A percentile compares a stretch with the other conserved stretches of the same genome.
phyloP scores from a whole-genome alignment of 139 green algal species.

The Picochlorum sp. region DNA sequence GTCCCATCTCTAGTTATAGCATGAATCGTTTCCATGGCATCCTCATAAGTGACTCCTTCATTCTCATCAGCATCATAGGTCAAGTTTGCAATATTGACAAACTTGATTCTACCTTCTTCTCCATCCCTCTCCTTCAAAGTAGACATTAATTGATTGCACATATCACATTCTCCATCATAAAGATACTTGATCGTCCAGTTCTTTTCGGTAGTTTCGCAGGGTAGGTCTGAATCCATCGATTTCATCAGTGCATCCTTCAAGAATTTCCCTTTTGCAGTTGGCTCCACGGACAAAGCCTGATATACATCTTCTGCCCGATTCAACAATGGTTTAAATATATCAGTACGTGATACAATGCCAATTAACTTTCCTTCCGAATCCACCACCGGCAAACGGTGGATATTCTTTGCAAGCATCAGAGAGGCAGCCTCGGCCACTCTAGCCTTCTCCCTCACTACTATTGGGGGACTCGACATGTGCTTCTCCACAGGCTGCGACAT shows the following conservation, averaged over 20 bases:
- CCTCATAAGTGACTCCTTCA: slow-evolving; percentile 36
- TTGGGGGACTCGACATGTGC: slow-evolving; percentile 51
- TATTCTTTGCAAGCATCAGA: slow-evolving; percentile 53
- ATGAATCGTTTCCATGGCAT: slow-evolving; percentile 69
- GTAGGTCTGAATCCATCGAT: slow-evolving; percentile 3
- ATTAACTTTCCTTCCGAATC: slow-evolving; percentile 28
- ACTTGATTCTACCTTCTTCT: slow-evolving; percentile 8
- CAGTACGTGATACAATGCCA: slow-evolving; percentile 40
- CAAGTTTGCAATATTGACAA: slow-evolving; percentile 12
- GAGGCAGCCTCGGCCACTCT: slow-evolving; percentile 39
- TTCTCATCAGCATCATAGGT: slow-evolving; percentile 30
- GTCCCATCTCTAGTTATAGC: slow-evolving; percentile 46
- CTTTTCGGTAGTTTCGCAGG: not conserved
- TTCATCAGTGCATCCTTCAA: not conserved
- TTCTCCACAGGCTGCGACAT: slow-evolving; percentile 33
- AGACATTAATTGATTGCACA: slow-evolving; percentile 46
- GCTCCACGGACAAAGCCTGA: slow-evolving; percentile 19
- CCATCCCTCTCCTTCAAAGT: slow-evolving; percentile 41
- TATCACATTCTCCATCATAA: slow-evolving; percentile 59
- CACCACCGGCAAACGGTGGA: slow-evolving; percentile 57
- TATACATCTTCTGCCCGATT: slow-evolving; percentile 31
- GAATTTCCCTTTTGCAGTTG: not conserved
- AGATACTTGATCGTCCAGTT: slow-evolving; percentile 55
- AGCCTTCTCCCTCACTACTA: slow-evolving; percentile 27
- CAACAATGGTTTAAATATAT: slow-evolving; percentile 55